These are phyloP conservation scores for Microthlaspi erraticum DNA, from an alignment of 345 rosid species.

Conservation along the genomic window DNA sequence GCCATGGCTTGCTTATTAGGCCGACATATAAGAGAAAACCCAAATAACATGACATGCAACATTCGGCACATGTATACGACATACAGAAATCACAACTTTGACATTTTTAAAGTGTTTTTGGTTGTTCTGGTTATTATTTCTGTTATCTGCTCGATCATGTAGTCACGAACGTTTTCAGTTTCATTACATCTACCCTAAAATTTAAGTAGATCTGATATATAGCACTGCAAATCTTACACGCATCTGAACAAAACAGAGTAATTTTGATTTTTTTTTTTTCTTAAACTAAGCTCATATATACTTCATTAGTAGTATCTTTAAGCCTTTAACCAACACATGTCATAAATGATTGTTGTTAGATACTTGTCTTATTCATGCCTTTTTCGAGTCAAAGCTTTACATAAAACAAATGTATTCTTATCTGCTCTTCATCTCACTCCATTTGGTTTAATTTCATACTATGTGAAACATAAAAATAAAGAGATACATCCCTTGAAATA, in stretches of 20 bases:
- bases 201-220: neutral
- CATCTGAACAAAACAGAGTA: neutral
- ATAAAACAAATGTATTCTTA: slow-evolving; percentile 16
- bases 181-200: neutral
- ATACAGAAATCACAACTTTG: neutral
- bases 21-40: neutral
- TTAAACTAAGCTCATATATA: slow-evolving; percentile 8
- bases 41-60: neutral
- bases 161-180: neutral
- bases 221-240: neutral
- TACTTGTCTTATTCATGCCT: slow-evolving; percentile 38
- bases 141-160: neutral
- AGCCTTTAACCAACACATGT: slow-evolving; percentile 24
- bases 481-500: slow-evolving; percentile 14
- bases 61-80: neutral
- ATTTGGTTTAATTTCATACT: slow-evolving; percentile 6
- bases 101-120: neutral
- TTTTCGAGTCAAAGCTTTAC: slow-evolving; percentile 21
- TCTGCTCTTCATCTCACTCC: slow-evolving; percentile 9
- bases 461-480: slow-evolving; percentile 7
- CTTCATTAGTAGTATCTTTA: neutral
- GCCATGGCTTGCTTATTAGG: slow-evolving; percentile 4
- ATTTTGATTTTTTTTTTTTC: no score
- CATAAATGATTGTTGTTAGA: slow-evolving; percentile 20
- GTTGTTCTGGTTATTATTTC: slow-evolving; percentile 1